A percentile compares a stretch with the other conserved stretches of the same genome.
Conservation (phyloP, 129 eudicot species). For the Erigeron canadensis region DNA sequence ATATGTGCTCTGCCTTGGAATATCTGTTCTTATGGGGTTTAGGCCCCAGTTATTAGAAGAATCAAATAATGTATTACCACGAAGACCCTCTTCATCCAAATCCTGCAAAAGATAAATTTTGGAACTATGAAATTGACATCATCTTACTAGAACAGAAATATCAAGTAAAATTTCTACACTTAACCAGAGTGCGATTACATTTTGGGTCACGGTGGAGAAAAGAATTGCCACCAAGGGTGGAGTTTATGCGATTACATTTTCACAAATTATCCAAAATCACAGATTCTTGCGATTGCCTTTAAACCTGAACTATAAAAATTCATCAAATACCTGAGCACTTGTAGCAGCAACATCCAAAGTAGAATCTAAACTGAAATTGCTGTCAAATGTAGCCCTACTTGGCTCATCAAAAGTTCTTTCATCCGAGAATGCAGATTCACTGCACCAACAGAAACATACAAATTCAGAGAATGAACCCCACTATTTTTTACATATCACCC, state of each 20-base stretch:
- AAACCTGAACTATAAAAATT: neutral
- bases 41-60: constrained; percentile 60
- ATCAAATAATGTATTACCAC: constrained; percentile 54
- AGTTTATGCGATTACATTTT: neutral
- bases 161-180: neutral
- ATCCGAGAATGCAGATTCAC: constrained; percentile 35
- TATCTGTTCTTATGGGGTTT: constrained; percentile 59
- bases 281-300: neutral
- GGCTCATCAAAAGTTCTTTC: constrained; percentile 53
- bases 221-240: neutral
- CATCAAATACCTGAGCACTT: constrained; percentile 39
- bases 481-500: neutral
- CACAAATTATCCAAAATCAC: neutral
- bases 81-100: constrained; percentile 36
- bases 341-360: constrained; percentile 54
- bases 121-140: constrained; percentile 3
- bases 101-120: constrained; percentile 40
- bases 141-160: neutral
- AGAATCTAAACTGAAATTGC: constrained; percentile 53
- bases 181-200: neutral
- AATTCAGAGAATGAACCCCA: constrained; percentile 33
- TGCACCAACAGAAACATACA: constrained; percentile 32
- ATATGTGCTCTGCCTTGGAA: constrained; percentile 34
- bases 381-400: constrained; percentile 60
- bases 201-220: neutral